Base-by-base conservation (phyloP, 371 early-diverging fungal species). In the Lichtheimia corymbifera region DNA sequence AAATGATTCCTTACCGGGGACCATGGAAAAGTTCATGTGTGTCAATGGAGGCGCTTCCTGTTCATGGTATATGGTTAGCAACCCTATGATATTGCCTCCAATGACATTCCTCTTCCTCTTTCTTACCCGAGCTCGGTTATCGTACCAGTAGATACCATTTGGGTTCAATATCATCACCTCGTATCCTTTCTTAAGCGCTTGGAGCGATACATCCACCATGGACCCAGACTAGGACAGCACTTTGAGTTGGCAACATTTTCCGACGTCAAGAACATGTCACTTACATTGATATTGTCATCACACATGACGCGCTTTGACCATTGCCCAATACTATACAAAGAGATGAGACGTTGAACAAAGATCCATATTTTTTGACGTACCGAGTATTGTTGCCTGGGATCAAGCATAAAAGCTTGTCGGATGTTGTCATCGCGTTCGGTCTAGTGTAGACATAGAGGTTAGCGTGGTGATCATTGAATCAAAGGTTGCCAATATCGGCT, bases 231-330 rank as follows among this genome's bases (percentile, higher is more conserved):
- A 22, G 22, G 22, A 54, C 22, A 47, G n/a, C 7, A 15, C 28
- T 35, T 15, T 41, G 20, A 43, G 22, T 50, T 40, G 2, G 22
- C 14, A 24, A 13, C 5, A 45, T 6, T n/a, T 18, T 13, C 13
- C 30, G 3, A 12, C 17, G 4, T 55, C 28, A 17, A 28, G n/a
- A 5, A 4, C 28, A 41, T 28, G 17, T 20, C 15, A 40, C 58
- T 62, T 70, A 75, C 78, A 47, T 70, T 52, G 5, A 80, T 69
- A 25, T 61, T 77, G 28, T 73, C 71, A 60, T 80, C 81, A 57
- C 77, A 76, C 66, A 80, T 67, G 15, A 73, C 65, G 28, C 81
- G 68, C 55, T 61, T 68, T 24, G 71, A 70, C 81, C 81, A 80
- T 65, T 76, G 74, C 0, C 81, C 81, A 43, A 77, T 65, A 22